A percentile compares a stretch with the other conserved stretches of the same genome.
These are phyloP conservation scores for Pugionium cornutum DNA, from an alignment of 345 rosid genomes.

Conservation along the genomic window DNA sequence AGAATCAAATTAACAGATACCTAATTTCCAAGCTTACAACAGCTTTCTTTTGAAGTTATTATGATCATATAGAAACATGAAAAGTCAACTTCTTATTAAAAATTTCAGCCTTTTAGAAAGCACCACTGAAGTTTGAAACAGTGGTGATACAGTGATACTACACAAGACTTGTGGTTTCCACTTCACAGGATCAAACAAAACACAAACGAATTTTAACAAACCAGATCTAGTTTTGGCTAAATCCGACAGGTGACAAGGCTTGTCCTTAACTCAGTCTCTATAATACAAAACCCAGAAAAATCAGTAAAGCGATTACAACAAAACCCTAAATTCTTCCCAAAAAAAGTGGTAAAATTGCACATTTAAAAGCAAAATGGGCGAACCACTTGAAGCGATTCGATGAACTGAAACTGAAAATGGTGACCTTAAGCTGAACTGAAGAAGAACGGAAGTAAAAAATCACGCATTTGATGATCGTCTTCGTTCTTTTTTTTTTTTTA, in stretches of 20 bases:
- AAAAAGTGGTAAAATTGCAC: neutral
- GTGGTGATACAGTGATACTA: conserved; percentile 2
- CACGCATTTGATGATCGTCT: conserved; percentile 28
- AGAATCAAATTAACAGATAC: neutral
- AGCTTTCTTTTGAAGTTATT: neutral
- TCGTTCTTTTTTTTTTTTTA: neutral
- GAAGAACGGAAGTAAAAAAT: conserved; percentile 10
- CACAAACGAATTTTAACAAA: conserved; percentile 6
- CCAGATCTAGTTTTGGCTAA: conserved; percentile 11
- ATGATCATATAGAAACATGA: neutral
- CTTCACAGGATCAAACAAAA: neutral
- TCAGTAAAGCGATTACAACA: neutral
- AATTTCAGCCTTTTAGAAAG: conserved; percentile 5
- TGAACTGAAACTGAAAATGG: neutral
- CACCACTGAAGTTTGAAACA: neutral
- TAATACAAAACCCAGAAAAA: conserved; percentile 11
- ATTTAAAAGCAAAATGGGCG: neutral
- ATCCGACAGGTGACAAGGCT: neutral
- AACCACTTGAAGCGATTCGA: neutral
- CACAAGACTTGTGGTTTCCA: neutral
- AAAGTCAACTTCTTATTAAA: conserved; percentile 20
- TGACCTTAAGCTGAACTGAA: conserved; percentile 39
- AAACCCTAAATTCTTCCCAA: conserved; percentile 10
- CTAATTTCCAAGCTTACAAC: neutral
- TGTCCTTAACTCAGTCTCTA: neutral